Evolutionary conservation across 108 stramenopile species (phyloP), one percentile per base, ranked within the genome.

Genomic region (Ochromonas danica): DNA sequence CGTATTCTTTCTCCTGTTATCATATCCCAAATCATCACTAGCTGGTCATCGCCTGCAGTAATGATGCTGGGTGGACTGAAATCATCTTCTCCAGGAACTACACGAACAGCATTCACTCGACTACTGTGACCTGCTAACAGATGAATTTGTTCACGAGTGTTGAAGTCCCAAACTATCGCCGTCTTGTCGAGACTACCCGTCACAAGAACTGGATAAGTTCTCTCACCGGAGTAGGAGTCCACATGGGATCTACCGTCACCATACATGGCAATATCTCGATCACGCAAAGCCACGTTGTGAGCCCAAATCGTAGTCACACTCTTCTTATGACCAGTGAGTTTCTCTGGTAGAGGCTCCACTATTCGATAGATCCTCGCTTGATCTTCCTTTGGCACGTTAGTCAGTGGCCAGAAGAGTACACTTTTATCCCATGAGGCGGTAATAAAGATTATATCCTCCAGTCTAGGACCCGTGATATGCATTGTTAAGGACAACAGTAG

Each of bases 181-280:
- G 63, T 14, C 35, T 67, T 28, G 31, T 67, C 63, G 14, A 67
- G 6, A 67, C 63, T 67, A 36, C 30, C 63, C 17, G 63, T 67
- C 10, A 67, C 31, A 6, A 67, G 6, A 6, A 67, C 63, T 10
- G 27, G 27, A 28, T 6, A 67, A 36, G 63, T 31, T 22, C 22
- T 57, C 17, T 22, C 10, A 22, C 10, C 22, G 51, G 10, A 22
- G 51, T 57, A 57, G 33, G 63, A 67, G 10, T 28, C 63, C 17
- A 67, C 63, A 10, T 22, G 17, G 17, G 51, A 17, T 57, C 22
- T 10, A 6, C 10, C 30, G 3, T 67, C 63, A 35, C 6, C 17
- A 28, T 14, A 22, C 17, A 36, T 33, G 3, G 63, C 63, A 28
- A 6, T 14, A 14, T 51, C 45, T n/a, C n/a, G n/a, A 10, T 57